phyloP scores from a whole-genome alignment of 176 grass and related monocot species.

The Poa annua region DNA sequence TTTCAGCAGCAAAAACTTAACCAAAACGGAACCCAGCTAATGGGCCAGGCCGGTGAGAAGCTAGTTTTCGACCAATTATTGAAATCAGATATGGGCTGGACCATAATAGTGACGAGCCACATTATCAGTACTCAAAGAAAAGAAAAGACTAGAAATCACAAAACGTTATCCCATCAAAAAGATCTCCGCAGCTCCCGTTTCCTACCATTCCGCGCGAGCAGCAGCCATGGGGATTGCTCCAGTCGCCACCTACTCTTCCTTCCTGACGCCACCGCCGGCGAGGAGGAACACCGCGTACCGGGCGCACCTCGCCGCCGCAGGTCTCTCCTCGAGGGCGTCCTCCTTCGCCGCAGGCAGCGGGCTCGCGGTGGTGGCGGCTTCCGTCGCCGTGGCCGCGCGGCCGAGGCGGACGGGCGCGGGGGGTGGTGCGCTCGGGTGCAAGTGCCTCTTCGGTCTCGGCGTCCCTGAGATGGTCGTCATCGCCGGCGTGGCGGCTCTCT shows the following conservation, averaged over 20 bases:
- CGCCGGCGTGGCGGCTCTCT: slow-evolving; percentile 82
- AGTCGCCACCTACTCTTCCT: slow-evolving; percentile 46
- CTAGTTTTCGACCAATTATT: background rate
- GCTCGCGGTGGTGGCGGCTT: slow-evolving; percentile 29
- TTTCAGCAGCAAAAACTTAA: too few species aligned
- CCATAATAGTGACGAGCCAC: background rate
- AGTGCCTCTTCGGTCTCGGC: slow-evolving; percentile 86
- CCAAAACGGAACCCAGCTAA: too few species aligned
- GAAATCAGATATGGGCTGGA: too few species aligned
- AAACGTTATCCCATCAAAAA: slow-evolving; percentile 28
- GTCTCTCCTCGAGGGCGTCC: slow-evolving; percentile 48
- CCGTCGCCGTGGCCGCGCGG: slow-evolving; percentile 22
- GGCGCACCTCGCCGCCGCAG: slow-evolving; percentile 23
- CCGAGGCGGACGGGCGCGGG: slow-evolving; percentile 41
- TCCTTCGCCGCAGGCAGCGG: slow-evolving; percentile 35
- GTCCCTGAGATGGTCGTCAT: slow-evolving; percentile 89
- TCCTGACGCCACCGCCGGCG: background rate
- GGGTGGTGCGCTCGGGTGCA: slow-evolving; percentile 60
- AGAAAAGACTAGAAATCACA: background rate
- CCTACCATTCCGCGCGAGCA: slow-evolving; percentile 8
- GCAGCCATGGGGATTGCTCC: slow-evolving; percentile 44
- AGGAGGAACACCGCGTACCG: slow-evolving; percentile 2
- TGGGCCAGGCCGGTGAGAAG: too few species aligned
- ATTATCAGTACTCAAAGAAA: background rate
- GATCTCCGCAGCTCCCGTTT: slow-evolving; percentile 33